Percentiles rank a stretch among this genome's conserved stretches.
phyloP scores from a whole-genome alignment of 2,329 filamentous ascomycete species.

The Tolypocladium capitatum region DNA sequence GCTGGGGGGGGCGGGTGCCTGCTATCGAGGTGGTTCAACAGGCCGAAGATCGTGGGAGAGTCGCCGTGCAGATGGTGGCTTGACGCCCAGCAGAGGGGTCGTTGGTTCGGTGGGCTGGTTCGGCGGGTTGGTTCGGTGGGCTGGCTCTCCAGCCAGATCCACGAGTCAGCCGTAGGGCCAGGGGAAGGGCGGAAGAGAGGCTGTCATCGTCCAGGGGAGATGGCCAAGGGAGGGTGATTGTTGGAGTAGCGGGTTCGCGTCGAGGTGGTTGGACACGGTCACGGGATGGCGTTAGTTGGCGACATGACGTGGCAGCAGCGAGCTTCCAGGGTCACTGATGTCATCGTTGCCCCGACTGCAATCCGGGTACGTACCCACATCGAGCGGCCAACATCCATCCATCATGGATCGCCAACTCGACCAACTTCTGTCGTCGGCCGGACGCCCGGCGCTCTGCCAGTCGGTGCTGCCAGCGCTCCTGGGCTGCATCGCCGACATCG shows the following conservation, averaged over 20 bases:
- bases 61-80: neutral
- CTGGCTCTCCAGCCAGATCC: slow-evolving; percentile 1
- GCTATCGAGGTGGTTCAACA: neutral
- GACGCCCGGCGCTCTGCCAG: slow-evolving; percentile 17
- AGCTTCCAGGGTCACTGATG: neutral
- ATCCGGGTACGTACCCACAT: neutral
- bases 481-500: slow-evolving; percentile 29
- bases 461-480: slow-evolving; percentile 38
- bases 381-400: too few relatives aligned
- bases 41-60: neutral
- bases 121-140: neutral
- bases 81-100: neutral
- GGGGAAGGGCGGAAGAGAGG: neutral
- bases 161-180: slow-evolving; percentile 1
- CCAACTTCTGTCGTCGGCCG: neutral
- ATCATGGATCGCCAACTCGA: neutral
- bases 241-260: neutral
- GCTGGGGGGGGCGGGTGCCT: neutral
- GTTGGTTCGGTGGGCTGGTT: neutral
- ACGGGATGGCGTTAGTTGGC: neutral
- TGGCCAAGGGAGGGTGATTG: neutral
- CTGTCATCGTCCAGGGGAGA: neutral
- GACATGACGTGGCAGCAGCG: neutral
- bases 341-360: too few relatives aligned
- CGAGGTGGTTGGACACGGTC: neutral